Evolutionary conservation across 1,139 yeast genomes (phyloP), one percentile per base, ranked within the genome.

Genomic region (Saccharomyces hybrid): DNA sequence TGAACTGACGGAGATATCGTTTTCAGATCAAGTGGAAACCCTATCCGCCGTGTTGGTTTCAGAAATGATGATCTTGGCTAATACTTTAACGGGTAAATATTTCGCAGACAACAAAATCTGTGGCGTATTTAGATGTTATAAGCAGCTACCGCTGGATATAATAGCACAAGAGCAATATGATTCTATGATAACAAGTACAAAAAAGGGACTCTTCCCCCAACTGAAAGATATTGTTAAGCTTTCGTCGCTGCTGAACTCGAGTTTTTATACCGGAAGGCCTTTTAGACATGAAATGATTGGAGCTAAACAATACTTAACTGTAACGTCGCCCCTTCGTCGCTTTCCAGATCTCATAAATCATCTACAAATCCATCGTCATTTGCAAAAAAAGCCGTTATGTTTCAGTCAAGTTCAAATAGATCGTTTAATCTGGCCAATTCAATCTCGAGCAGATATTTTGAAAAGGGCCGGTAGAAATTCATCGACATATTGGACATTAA

Each of bases 261-360:
- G 83, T 25, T 68, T 69, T 29, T 70, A 78, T 52, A 66, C 80
- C 0, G 65, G 76, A 2, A 51, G 52, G 1, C 47, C 50, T 6
- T 46, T 32, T 1, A 68, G 69, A 0, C 97, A 91, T 69, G 75
- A 76, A 31, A 81, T 86, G 55, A 72, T 90, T 49, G 96, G 95
- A 1, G 71, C 86, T 9, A 68, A 71, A 0, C 70, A 74, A 13
- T 90, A 93, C 65, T 77, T 87, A 5, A 88, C 89, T 44, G 84
- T 88, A 2, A 90, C 99, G 0, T 90, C 97, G 0, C 99, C 99
- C 1, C 75, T 93, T 58, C 76, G 99, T 70, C 75, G 99, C 60
- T 86, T 81, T 62, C 84, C 85, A n/a, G 99, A 93, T 69, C 72
- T 90, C 63, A 68, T 90, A 5, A 84, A 85, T 61, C 97, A 90